Evolutionary conservation across 2,329 filamentous ascomycete species (phyloP).

Genomic region (Cephalotrichum gorgonifer): DNA sequence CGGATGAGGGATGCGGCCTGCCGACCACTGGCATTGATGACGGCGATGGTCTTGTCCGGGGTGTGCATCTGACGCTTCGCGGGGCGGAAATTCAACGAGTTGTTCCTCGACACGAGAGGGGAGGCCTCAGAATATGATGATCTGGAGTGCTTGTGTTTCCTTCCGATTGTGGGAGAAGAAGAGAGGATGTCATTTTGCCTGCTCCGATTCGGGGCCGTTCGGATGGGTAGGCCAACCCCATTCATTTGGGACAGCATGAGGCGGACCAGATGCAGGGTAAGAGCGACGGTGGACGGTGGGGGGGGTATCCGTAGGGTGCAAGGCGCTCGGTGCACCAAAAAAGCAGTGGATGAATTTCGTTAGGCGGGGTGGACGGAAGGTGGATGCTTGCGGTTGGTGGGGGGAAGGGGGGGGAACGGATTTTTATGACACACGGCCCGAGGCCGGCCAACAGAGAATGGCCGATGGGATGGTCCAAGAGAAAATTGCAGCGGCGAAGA

Average conservation of each 20-base stretch:
- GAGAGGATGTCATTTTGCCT: conserved; percentile 5
- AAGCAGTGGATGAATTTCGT: background rate
- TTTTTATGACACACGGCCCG: conserved; percentile 5
- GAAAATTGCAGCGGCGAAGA: background rate
- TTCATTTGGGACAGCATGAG: conserved; percentile 21
- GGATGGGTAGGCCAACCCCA: conserved; percentile 20
- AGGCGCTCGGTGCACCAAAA: background rate
- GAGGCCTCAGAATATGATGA: conserved; percentile 53
- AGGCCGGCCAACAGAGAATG: background rate
- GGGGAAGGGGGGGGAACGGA: background rate
- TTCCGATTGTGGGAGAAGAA: conserved; percentile 12
- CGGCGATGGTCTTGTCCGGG: conserved; percentile 72
- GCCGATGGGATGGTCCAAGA: background rate
- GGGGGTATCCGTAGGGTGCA: background rate
- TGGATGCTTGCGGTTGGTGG: background rate
- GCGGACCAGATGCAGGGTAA: conserved; percentile 2
- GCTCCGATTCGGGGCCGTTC: conserved; percentile 14
- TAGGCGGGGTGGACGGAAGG: background rate
- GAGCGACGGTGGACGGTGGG: background rate
- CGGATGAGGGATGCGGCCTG: conserved; percentile 93
- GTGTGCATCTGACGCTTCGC: conserved; percentile 48
- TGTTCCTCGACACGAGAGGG: conserved; percentile 46
- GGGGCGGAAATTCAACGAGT: conserved; percentile 50
- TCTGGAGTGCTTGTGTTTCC: conserved; percentile 49
- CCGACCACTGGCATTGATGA: conserved; percentile 91